These are phyloP conservation scores for Exophiala alcalophila DNA, from an alignment of 2,329 filamentous ascomycete genomes.

Conservation along the genomic window DNA sequence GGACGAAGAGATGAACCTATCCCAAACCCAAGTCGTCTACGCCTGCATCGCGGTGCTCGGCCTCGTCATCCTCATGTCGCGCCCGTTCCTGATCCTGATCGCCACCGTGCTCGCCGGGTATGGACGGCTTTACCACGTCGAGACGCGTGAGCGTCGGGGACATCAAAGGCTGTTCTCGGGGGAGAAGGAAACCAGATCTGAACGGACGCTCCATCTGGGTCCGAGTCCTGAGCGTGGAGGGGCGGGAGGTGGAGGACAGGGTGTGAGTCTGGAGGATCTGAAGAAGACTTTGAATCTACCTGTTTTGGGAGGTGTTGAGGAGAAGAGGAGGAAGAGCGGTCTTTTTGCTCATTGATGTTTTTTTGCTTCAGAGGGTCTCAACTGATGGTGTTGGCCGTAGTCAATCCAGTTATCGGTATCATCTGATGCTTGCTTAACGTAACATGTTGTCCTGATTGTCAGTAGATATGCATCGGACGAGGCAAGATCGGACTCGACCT, in stretches of 20 bases:
- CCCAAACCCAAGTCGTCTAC: conserved; percentile 6
- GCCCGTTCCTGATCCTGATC: conserved; percentile 9
- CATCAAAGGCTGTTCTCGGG: conserved; percentile 1
- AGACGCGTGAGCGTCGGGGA: too few relatives aligned
- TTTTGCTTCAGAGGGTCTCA: too few relatives aligned
- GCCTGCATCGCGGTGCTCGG: conserved; percentile 3
- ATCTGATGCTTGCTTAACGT: too few relatives aligned
- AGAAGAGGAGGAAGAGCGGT: too few relatives aligned
- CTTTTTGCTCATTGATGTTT: too few relatives aligned
- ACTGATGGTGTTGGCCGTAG: too few relatives aligned
- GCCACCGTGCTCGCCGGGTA: conserved; percentile 8
- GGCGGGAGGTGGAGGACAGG: background rate
- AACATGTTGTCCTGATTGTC: too few relatives aligned
- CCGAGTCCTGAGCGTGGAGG: background rate
- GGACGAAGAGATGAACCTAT: too few relatives aligned
- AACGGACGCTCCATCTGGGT: conserved; percentile 5
- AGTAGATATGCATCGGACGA: too few relatives aligned
- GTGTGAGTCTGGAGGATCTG: conserved; percentile 1
- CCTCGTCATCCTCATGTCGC: conserved; percentile 8
- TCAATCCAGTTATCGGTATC: too few relatives aligned
- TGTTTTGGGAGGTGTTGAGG: too few relatives aligned
- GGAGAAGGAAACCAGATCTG: background rate
- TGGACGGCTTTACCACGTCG: conserved; percentile 11
- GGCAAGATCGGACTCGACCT: too few relatives aligned
- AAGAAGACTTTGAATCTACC: conserved; percentile 1